These are phyloP conservation scores for Geranium incanum DNA, from an alignment of 441 rosid genomes.

Conservation along the genomic window DNA sequence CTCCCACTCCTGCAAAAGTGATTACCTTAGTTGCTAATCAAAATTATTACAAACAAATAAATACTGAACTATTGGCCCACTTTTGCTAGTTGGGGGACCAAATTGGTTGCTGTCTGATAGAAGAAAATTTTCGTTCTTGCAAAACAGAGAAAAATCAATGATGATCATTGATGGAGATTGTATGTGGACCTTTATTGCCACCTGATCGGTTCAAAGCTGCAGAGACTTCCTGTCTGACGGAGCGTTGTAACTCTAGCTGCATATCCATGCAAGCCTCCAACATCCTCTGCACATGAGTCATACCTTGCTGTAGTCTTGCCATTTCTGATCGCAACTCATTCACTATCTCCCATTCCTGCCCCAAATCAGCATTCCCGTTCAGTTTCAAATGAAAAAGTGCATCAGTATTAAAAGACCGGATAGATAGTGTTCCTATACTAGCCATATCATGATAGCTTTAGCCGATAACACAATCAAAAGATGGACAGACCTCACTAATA, in stretches of 20 bases:
- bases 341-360: slow-evolving; percentile 90
- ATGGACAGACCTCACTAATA: background rate
- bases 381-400: background rate
- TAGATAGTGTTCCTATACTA: background rate
- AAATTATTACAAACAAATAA: too few relatives aligned
- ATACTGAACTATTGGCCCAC: too few relatives aligned
- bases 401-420: background rate
- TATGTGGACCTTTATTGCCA: slow-evolving; percentile 53
- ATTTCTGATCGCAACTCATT: slow-evolving; percentile 85
- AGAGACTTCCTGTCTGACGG: slow-evolving; percentile 93
- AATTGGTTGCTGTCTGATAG: too few relatives aligned
- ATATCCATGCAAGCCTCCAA: slow-evolving; percentile 95
- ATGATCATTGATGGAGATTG: background rate
- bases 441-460: background rate
- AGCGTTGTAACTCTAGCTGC: slow-evolving; percentile 90
- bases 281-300: slow-evolving; percentile 99
- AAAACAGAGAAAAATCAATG: background rate
- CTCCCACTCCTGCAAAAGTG: slow-evolving; percentile 37
- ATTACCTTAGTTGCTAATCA: background rate
- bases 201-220: slow-evolving; percentile 77
- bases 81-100: too few relatives aligned
- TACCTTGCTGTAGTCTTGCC: slow-evolving; percentile 88
- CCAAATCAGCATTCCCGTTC: slow-evolving; percentile 11
- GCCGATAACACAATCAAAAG: background rate
- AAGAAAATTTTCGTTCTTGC: background rate